Evolutionary conservation across 2,329 filamentous ascomycete genomes (phyloP), one percentile per base, ranked within the genome.

Genomic region (Rosellinia necatrix): DNA sequence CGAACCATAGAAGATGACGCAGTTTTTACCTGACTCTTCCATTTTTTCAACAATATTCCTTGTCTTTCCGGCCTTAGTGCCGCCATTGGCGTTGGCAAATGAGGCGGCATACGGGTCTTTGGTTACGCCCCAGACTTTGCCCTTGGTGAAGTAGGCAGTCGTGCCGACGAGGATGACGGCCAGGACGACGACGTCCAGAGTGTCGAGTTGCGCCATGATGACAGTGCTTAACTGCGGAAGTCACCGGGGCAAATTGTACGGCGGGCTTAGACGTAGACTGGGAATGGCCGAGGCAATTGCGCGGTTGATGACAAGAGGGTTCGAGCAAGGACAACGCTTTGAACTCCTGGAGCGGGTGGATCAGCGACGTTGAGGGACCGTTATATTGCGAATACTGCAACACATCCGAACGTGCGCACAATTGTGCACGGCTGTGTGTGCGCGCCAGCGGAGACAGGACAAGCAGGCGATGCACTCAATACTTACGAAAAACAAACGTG

Each of bases 1-100:
- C 27, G 94, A 99, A 65, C 94, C 94, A 73, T 97, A 99, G 81
- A 99, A 97, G 69, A 99, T 89, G 63, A 99, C 88, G 74, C 93
- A 97, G 78, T 99, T 97, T 80, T 97, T 99, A 74, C 87, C 88
- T 9, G 86, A 87, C 78, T 97, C 92, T 19, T 97, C 90, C 87
- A 99, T 89, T 78, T 96, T 96, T 81, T 97, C 90, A 58, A 97
- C 72, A 62, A 99, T 92, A 74, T 97, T 92, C 66, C 94, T 83
- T 58, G 92, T 93, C 79, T 92, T 92, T 66, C 88, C 91, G 8
- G 89, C 81, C 77, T 91, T 96, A 62, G 81, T 81, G 63, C 82
- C 84, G 64, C 82, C 84, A 74, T 84, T 85, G 70, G 84, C 83
- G 72, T 84, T 86, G 67, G 87, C 81, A 67, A 91, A 85, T 48